phyloP scores from a whole-genome alignment of 352 stramenopile genomes.

The Phytophthora constricta region DNA sequence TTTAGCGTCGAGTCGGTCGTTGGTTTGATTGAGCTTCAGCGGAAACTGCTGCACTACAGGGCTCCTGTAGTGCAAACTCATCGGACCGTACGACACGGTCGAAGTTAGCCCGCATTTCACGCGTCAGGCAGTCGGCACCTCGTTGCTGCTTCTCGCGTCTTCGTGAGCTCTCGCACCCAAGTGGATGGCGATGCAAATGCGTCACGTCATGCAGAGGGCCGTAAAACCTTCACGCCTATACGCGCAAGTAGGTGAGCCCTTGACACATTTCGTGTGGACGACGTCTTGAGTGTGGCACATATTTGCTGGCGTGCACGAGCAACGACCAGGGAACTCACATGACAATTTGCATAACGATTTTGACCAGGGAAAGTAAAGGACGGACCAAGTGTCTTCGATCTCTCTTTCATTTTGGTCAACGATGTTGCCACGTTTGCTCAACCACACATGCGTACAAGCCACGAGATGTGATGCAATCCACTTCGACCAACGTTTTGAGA shows the following conservation, averaged over 20 bases:
- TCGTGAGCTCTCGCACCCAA: not conserved
- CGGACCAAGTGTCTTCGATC: no score
- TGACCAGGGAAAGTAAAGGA: not conserved
- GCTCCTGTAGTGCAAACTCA: not conserved
- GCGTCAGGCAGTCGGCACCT: not conserved
- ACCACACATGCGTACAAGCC: no score
- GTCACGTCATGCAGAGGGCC: not conserved
- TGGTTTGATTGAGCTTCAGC: not conserved
- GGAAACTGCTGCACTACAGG: not conserved
- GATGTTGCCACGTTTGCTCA: not conserved
- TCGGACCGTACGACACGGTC: no score
- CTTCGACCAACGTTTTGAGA: not conserved
- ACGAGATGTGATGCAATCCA: not conserved
- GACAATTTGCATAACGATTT: no score
- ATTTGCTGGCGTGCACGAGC: not conserved
- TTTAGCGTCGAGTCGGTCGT: not conserved
- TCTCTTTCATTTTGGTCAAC: not conserved
- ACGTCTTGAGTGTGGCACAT: not conserved
- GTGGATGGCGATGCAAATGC: conserved; percentile 8
- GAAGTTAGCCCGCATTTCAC: not conserved
- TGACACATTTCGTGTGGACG: not conserved
- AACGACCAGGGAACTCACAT: no score
- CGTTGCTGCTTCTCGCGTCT: not conserved
- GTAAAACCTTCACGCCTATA: not conserved
- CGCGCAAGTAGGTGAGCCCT: not conserved